Evolutionary conservation across 768 basidiomycete genomes (phyloP), one percentile per base, ranked within the genome.

Genomic region (Phanerodontia chrysosporium): DNA sequence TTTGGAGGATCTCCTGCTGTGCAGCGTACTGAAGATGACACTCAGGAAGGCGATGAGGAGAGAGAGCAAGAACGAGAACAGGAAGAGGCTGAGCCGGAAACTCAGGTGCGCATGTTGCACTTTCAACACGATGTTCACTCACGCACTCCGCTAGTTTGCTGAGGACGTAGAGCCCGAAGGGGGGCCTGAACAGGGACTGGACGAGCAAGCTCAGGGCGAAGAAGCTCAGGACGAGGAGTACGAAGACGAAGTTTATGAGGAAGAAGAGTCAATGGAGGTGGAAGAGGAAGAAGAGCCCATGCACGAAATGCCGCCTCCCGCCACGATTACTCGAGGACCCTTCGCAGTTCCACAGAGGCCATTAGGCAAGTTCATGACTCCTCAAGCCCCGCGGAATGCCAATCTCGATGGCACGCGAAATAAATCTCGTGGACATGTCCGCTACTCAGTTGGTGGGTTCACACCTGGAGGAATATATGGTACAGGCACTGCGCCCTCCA

Each of bases 331-430:
- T 28, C 52, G 52, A 2, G 52, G 52, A 8, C 52, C 52, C 13
- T 53, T 44, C 25, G 45, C 49, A 27, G 27, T 29, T 2, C 49
- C 39, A 6, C 21, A 27, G 10, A 9, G 51, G n/a, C 64, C 64
- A 1, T 59, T 70, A 13, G 72, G 73, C 16, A 46, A 59, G 12
- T 87, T 86, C 71, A 82, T 84, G 82, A 86, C 83, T 1, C 86
- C 86, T 0, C 85, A 85, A 69, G 58, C 35, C 0, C 57, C 55
- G 74, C 59, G 71, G 52, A 21, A 45, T 32, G 45, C 32, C 6
- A 25, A 28, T 24, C 51, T 61, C 4, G 53, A 48, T 13, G 36
- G 59, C 4, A 30, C 55, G 4, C 25, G 53, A 16, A 51, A 25
- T 35, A 35, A 35, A 27, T 24, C 49, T 28, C 51, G 42, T n/a